Base-by-base conservation (phyloP, 768 basidiomycete species). In the Trametes sanguinea region DNA sequence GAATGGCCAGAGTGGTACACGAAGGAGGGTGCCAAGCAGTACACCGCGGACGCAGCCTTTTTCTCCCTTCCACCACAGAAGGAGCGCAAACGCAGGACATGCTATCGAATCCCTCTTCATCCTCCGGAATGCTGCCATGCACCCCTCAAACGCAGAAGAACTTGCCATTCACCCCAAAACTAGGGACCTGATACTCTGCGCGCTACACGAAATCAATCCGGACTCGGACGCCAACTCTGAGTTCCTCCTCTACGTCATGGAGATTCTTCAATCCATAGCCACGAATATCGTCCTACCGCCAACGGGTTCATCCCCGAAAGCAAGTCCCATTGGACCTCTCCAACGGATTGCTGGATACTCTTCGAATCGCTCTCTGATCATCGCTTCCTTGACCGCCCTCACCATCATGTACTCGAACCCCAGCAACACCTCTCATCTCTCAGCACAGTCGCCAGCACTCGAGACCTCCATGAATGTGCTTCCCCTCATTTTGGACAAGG, bases 1-100 rank as follows among this genome's bases (percentile, higher is more conserved):
- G 90, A 89, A 70, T 94, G 90, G 89, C 94, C 95, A 2, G 87
- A 91, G 70, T 90, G 87, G 87, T 95, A 90, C 72, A 79, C 86
- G 52, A 78, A 72, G 2, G 83, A 86, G 64, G 87, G 88, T n/a
- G 77, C 83, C 67, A 79, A 79, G 65, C 72, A 76, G 58, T 71
- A 72, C 35, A 74, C 77, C 48, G 80, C 83, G 29, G 69, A 71
- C 39, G 65, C 76, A 35, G 51, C 75, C 8, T 73, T 92, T 40
- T 93, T 92, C 64, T 82, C 88, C 30, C 70, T 81, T 16, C 72
- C 83, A 0, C 79, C 80, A 9, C 80, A 81, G 16, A 74, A 78
- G 46, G 78, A 81, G 45, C 77, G 78, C 35, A 85, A 84, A 61
- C 82, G 86, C 29, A 82, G 87, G 62, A n/a, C 87, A 92, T 70